A percentile compares a stretch with the other conserved stretches of the same genome.
These are phyloP conservation scores for Erigeron philadelphicus DNA, from an alignment of 140 eudicot species.

Conservation along the genomic window DNA sequence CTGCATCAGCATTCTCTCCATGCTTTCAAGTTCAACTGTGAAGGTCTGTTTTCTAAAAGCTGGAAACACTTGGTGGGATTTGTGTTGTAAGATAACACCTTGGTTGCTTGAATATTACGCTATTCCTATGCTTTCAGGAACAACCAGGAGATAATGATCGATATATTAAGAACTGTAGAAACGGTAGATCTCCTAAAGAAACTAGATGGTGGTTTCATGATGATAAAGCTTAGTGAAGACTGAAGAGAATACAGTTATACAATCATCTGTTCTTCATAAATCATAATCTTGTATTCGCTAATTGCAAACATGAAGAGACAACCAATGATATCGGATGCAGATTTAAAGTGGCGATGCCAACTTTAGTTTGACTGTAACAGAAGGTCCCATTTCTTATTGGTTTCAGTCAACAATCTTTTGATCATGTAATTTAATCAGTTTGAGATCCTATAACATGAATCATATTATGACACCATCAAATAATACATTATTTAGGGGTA, in stretches of 20 bases:
- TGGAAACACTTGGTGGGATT: background rate
- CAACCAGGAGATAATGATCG: slow-evolving; percentile 73
- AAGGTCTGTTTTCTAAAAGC: slow-evolving; percentile 39
- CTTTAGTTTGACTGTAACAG: slow-evolving; percentile 24
- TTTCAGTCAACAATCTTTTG: slow-evolving; percentile 4
- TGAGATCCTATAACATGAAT: background rate
- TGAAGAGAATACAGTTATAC: background rate
- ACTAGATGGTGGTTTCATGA: slow-evolving; percentile 91
- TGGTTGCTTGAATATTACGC: background rate
- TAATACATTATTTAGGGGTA: background rate
- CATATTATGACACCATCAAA: background rate
- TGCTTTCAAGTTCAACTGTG: slow-evolving; percentile 80
- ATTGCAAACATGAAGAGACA: background rate
- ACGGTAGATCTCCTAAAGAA: slow-evolving; percentile 80
- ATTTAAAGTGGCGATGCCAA: slow-evolving; percentile 20
- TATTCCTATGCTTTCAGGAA: slow-evolving; percentile 40
- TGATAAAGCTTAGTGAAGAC: slow-evolving; percentile 54
- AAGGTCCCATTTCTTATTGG: slow-evolving; percentile 18
- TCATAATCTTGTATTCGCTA: slow-evolving; percentile 17
- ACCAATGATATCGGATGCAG: background rate
- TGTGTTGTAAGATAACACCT: background rate
- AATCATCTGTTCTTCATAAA: background rate
- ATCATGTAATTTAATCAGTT: background rate
- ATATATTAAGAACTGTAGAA: slow-evolving; percentile 59
- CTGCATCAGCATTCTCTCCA: slow-evolving; percentile 83